Evolutionary conservation across 164 flowering plant species (phyloP).

Genomic region (Umbellularia californica): DNA sequence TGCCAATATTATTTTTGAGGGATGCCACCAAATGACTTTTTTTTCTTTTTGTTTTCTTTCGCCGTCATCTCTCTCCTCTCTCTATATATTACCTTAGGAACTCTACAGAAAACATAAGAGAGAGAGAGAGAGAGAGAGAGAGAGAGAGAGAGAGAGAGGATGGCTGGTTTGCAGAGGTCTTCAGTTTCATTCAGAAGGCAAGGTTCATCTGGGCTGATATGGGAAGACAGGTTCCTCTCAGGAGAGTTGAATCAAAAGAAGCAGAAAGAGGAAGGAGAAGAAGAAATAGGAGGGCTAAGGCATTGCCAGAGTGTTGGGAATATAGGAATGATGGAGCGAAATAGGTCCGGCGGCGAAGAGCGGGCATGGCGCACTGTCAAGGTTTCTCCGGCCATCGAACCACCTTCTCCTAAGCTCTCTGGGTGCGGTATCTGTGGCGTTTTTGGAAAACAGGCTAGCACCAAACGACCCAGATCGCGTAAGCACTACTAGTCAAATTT

Average conservation of each 20-base stretch:
- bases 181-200: slow-evolving; percentile 66
- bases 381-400: slow-evolving; percentile 54
- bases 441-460: slow-evolving; percentile 6
- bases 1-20: not conserved
- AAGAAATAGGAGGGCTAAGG: slow-evolving; percentile 9
- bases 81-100: not conserved
- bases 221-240: slow-evolving; percentile 61
- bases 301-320: slow-evolving; percentile 5
- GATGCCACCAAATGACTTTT: not conserved
- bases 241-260: slow-evolving; percentile 33
- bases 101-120: not conserved
- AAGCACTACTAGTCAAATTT: not conserved
- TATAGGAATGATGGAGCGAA: slow-evolving; percentile 14
- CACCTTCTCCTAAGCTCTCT: slow-evolving; percentile 65
- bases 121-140: not conserved
- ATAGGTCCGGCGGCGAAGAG: slow-evolving; percentile 46
- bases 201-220: slow-evolving; percentile 80
- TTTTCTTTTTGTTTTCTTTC: not conserved
- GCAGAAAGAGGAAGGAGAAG: slow-evolving; percentile 10
- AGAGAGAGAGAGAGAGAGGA: slow-evolving; percentile 15
- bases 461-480: not conserved
- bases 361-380: slow-evolving; percentile 36
- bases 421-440: slow-evolving; percentile 50
- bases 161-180: slow-evolving; percentile 66
- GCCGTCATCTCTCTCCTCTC: not conserved